Percentiles rank a stretch among this genome's conserved stretches.
Conservation (phyloP, 345 rosid genomes). For the Rhodamnia rubescens region DNA sequence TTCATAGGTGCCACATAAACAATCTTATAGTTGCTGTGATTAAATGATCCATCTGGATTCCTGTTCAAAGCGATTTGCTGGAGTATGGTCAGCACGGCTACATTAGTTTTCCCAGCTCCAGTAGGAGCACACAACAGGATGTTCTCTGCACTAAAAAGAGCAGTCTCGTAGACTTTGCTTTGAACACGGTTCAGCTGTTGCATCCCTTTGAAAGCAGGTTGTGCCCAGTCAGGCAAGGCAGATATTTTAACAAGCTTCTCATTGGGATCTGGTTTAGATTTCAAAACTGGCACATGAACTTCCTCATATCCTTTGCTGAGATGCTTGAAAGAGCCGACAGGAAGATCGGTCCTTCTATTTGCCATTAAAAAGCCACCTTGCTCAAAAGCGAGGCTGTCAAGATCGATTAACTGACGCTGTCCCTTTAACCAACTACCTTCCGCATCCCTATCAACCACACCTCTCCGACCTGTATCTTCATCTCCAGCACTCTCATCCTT, state of each 20-base stretch:
- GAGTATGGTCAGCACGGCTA: slow-evolving; percentile 91
- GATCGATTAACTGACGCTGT: slow-evolving; percentile 76
- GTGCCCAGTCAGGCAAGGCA: slow-evolving; percentile 91
- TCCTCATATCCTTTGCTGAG: slow-evolving; percentile 76
- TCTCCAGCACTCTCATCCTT: slow-evolving; percentile 73
- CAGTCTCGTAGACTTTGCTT: slow-evolving; percentile 83
- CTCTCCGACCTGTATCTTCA: slow-evolving; percentile 50
- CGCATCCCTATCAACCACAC: slow-evolving; percentile 48
- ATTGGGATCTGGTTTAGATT: slow-evolving; percentile 42
- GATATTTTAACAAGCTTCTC: slow-evolving; percentile 75
- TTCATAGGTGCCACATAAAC: slow-evolving; percentile 99
- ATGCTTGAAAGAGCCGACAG: slow-evolving; percentile 58
- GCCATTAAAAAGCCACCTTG: slow-evolving; percentile 92
- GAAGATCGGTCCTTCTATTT: slow-evolving; percentile 79
- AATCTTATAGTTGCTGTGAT: slow-evolving; percentile 71
- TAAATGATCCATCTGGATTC: slow-evolving; percentile 59
- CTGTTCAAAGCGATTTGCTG: slow-evolving; percentile 66
- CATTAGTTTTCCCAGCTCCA: slow-evolving; percentile 98
- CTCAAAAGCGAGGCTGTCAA: slow-evolving; percentile 65
- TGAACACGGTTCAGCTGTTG: slow-evolving; percentile 86
- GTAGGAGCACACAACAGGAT: slow-evolving; percentile 95
- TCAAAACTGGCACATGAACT: slow-evolving; percentile 80
- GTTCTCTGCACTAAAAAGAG: slow-evolving; percentile 64
- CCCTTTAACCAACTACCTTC: slow-evolving; percentile 80
- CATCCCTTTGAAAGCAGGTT: slow-evolving; percentile 88